Base-by-base conservation (phyloP, 352 stramenopile genomes). In the Pilasporangium apinafurcum region DNA sequence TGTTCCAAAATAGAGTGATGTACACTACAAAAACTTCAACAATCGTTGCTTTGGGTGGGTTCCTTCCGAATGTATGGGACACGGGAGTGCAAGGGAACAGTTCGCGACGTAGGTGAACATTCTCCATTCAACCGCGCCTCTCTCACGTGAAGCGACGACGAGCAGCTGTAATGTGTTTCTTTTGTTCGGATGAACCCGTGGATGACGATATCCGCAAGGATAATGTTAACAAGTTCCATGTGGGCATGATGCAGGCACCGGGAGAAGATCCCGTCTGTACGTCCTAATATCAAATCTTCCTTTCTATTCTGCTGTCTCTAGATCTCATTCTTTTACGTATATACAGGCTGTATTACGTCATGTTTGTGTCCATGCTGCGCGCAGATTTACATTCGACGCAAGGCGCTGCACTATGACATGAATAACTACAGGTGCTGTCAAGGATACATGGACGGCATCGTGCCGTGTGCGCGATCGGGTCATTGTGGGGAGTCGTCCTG, bases 341-440 rank as follows among this genome's bases (percentile, higher is more conserved):
- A 5, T 16, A 12, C 39, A 81, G 67, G 84, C 52, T 73, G 74
- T 42, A 22, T 95, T 63, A 70, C 53, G 37, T 64, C 78, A 35
- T 91, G 78, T 24, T 44, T 96, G 13, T 97, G 86, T 29, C 83
- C 79, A 16, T 94, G 79, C 50, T 96, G 88, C 59, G 84, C 77
- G 44, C 87, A 97, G 53, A 81, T 96, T 33, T 62, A 90, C 48
- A 90, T 98, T 53, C 79, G 92, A 6, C 74, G 92, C 53, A 96
- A 91, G 77, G 90, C 73, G 26, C 64, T 97, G 7, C 91, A 95
- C 57, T 74, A 79, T 18, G 89, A 95, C 50, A 97, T 96, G 92
- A 71, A 50, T 38, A 95, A 97, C 36, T 98, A 97, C 64, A 69
- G 59, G 36, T 97, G 88, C 63, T 97, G 90, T 59, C 90, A 97